phyloP scores from a whole-genome alignment of 176 grass and related monocot genomes.

The Raddia guianensis region DNA sequence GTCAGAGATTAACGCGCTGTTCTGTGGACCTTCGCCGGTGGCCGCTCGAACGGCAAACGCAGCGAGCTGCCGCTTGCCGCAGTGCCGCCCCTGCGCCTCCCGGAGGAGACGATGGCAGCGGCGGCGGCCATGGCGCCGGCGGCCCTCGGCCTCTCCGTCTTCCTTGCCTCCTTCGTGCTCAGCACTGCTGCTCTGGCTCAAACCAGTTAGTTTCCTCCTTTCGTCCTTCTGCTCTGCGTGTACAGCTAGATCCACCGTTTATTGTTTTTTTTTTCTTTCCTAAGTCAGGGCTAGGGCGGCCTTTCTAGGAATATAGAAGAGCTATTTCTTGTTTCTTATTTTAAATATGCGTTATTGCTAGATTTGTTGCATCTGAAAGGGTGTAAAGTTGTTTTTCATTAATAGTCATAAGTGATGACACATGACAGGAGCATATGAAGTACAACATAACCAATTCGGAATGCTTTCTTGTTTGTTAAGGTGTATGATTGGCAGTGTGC shows the following conservation, averaged over 20 bases:
- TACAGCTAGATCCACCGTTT: slow-evolving; percentile 19
- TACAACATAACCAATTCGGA: background rate
- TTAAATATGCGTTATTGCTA: background rate
- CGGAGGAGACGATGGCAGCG: background rate
- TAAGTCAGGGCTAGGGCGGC: background rate
- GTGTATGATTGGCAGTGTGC: background rate
- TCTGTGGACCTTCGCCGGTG: background rate
- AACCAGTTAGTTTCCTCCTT: background rate
- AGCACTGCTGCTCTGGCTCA: slow-evolving; percentile 8
- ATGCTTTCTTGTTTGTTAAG: background rate
- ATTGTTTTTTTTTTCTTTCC: background rate
- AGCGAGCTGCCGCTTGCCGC: background rate
- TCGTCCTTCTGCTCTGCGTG: background rate
- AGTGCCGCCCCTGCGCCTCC: background rate
- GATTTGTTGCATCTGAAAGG: background rate
- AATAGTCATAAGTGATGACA: background rate
- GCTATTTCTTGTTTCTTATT: background rate
- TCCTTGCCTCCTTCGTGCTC: slow-evolving; percentile 6
- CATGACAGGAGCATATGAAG: background rate
- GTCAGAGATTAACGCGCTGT: background rate
- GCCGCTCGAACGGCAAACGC: background rate
- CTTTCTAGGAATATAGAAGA: background rate
- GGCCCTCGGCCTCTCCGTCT: background rate
- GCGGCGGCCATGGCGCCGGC: slow-evolving; percentile 17
- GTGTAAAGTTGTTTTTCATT: background rate